Evolutionary conservation across 2,329 filamentous ascomycete species (phyloP), one percentile per base, ranked within the genome.

Genomic region (Fusarium longipes): DNA sequence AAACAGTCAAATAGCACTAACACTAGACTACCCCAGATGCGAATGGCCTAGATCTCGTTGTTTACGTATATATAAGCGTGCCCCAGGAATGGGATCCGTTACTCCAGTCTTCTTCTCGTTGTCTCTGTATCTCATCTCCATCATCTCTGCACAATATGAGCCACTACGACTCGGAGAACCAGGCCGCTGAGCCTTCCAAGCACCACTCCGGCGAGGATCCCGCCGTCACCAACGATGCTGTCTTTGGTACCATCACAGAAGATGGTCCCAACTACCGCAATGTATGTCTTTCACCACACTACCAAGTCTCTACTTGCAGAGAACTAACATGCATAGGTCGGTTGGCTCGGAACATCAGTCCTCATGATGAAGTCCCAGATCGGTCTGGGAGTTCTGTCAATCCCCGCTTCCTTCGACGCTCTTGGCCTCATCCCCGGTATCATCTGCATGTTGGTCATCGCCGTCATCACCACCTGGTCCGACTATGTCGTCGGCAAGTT

Each of bases 281-380:
- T 56, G 75, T 76, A 71, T 27, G 73, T 58, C 14, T 4, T 18
- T 2, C 5, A 44, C 15, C 6, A 10, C 12, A 25, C 1, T 9
- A 29, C 6, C 25, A 4, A 7, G 20, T 5, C 15, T 5, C 7
- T 18, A 6, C 11, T 5, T 6, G 18, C 35, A 40, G 38, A 24
- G 5, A 14, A 47, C 60, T 70, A 39, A 69, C 39, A 36, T 18
- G 29, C 43, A 24, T 78, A 79, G 77, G 82, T 45, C n/a, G 79
- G 80, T 40, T 83, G 81, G 82, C 56, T 80, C 5, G 81, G 80
- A 30, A 82, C 82, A n/a, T 70, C 76, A 5, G 79, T 78, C 22
- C 75, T 83, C 35, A 83, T 82, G 81, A 80, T 82, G 78, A 83
- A 83, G 74, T 81, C 78, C 9, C 80, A 82, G 59, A 78, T 83